A percentile compares a stretch with the other conserved stretches of the same genome.
Evolutionary conservation across 2,329 filamentous ascomycete genomes (phyloP).

Genomic region (Aspergillus costaricaensis): DNA sequence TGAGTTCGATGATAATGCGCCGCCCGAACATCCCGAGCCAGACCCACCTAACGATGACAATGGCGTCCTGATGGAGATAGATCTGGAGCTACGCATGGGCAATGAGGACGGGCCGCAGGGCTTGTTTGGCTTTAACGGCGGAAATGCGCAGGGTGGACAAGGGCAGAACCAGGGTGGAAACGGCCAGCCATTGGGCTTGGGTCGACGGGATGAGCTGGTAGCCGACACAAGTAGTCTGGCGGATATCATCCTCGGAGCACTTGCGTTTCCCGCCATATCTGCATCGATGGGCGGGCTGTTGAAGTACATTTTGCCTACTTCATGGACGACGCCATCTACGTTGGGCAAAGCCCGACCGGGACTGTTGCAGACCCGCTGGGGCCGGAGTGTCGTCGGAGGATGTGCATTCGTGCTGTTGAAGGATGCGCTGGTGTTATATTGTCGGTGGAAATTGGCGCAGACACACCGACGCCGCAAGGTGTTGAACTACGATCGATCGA

Average conservation of each 20-base stretch:
- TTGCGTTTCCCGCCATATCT: slow-evolving; percentile 81
- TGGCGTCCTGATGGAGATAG: slow-evolving; percentile 51
- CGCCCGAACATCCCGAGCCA: slow-evolving; percentile 37
- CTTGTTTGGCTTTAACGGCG: slow-evolving; percentile 30
- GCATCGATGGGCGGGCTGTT: slow-evolving; percentile 76
- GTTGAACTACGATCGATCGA: slow-evolving; percentile 48
- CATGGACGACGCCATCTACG: slow-evolving; percentile 59
- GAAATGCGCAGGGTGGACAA: slow-evolving; percentile 23
- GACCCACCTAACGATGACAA: slow-evolving; percentile 32
- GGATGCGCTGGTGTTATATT: slow-evolving; percentile 64
- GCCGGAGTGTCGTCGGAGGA: slow-evolving; percentile 82
- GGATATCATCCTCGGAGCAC: slow-evolving; percentile 64
- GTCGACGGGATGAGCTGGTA: slow-evolving; percentile 51
- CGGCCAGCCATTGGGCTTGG: slow-evolving; percentile 32
- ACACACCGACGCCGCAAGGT: slow-evolving; percentile 50
- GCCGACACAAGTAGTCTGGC: slow-evolving; percentile 58
- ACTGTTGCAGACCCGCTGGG: slow-evolving; percentile 82
- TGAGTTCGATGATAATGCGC: slow-evolving; percentile 36
- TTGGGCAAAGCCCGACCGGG: slow-evolving; percentile 54
- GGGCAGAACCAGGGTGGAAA: slow-evolving; percentile 26
- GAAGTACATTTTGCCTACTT: slow-evolving; percentile 65
- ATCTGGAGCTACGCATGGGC: slow-evolving; percentile 53
- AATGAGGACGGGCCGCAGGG: slow-evolving; percentile 41
- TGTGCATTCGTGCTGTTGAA: slow-evolving; percentile 86
- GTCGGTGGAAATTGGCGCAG: slow-evolving; percentile 51